phyloP scores from a whole-genome alignment of 2,329 filamentous ascomycete genomes.

The Coniella lustricola region DNA sequence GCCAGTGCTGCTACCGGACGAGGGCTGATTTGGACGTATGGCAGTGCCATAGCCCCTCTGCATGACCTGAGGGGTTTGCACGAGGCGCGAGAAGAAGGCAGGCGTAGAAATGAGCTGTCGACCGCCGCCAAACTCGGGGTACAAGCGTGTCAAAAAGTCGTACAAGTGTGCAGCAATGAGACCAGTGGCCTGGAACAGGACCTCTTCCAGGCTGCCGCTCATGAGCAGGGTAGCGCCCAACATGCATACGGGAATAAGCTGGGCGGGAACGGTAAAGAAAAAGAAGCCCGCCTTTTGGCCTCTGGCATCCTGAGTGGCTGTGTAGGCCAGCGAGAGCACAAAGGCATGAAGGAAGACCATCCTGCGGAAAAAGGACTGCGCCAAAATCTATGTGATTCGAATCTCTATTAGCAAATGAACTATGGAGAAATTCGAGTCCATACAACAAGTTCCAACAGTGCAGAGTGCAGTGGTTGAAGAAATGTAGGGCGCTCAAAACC shows the following conservation, averaged over 20 bases:
- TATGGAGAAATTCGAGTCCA: no score
- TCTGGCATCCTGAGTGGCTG: constrained; percentile 77
- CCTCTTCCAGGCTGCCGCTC: constrained; percentile 40
- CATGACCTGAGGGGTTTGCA: constrained; percentile 43
- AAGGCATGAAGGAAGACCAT: constrained; percentile 56
- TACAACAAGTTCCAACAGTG: constrained; percentile 16
- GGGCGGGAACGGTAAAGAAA: constrained; percentile 75
- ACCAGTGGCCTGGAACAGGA: constrained; percentile 65
- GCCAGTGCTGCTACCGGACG: constrained; percentile 34
- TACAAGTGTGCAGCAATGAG: constrained; percentile 82
- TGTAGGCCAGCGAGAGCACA: constrained; percentile 75
- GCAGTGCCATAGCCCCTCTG: constrained; percentile 58
- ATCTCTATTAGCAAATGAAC: constrained; percentile 2
- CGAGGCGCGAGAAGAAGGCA: constrained; percentile 59
- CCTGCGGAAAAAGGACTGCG: constrained; percentile 44
- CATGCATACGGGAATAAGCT: constrained; percentile 74
- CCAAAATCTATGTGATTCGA: constrained; percentile 35
- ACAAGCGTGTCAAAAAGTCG: constrained; percentile 82
- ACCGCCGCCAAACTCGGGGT: constrained; percentile 83
- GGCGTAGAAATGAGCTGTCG: constrained; percentile 71
- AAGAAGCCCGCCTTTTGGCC: constrained; percentile 71
- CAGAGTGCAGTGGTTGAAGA: constrained; percentile 19
- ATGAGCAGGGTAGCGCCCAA: constrained; percentile 67
- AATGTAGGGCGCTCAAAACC: constrained; percentile 60
- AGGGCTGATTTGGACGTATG: constrained; percentile 32